phyloP scores from a whole-genome alignment of 2,329 filamentous ascomycete species.

The Pseudopyrenochaeta lycopersici region DNA sequence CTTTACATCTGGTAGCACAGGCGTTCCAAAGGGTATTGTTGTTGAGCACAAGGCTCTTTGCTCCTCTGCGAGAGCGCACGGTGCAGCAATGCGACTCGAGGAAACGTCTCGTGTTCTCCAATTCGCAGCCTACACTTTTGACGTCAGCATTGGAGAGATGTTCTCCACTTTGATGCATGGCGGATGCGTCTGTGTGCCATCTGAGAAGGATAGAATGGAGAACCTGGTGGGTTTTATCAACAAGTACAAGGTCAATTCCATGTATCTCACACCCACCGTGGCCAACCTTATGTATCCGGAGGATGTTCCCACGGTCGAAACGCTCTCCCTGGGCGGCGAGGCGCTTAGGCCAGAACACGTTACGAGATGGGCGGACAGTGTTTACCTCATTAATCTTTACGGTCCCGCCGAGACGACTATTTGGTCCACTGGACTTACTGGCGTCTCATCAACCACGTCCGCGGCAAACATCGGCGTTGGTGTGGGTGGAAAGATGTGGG shows the following conservation, averaged over 20 bases:
- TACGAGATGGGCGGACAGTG: slow-evolving; percentile 30
- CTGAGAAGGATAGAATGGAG: not conserved
- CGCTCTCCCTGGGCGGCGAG: slow-evolving; percentile 54
- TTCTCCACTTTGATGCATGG: not conserved
- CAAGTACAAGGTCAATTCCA: slow-evolving; percentile 50
- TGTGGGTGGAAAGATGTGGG: not conserved
- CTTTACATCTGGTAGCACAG: slow-evolving; percentile 56
- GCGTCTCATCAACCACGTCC: not conserved
- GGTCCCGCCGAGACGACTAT: slow-evolving; percentile 1
- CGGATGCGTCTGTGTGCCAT: not conserved
- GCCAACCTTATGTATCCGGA: too few species aligned
- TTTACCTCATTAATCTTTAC: slow-evolving; percentile 15
- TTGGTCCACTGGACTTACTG: too few species aligned
- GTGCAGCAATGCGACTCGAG: not conserved
- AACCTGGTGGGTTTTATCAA: slow-evolving; percentile 55
- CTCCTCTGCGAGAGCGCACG: not conserved
- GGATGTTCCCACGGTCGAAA: slow-evolving; percentile 52
- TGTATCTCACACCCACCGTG: too few species aligned
- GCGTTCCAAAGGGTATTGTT: slow-evolving; percentile 65
- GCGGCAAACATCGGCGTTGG: too few species aligned
- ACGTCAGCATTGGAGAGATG: not conserved
- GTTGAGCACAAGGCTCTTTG: slow-evolving; percentile 64
- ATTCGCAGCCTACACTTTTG: not conserved
- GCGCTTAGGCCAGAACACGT: slow-evolving; percentile 32
- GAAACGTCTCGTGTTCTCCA: not conserved